Evolutionary conservation across 169 alveolate genomes (phyloP).

Genomic region (Amoebophrya sp.): DNA sequence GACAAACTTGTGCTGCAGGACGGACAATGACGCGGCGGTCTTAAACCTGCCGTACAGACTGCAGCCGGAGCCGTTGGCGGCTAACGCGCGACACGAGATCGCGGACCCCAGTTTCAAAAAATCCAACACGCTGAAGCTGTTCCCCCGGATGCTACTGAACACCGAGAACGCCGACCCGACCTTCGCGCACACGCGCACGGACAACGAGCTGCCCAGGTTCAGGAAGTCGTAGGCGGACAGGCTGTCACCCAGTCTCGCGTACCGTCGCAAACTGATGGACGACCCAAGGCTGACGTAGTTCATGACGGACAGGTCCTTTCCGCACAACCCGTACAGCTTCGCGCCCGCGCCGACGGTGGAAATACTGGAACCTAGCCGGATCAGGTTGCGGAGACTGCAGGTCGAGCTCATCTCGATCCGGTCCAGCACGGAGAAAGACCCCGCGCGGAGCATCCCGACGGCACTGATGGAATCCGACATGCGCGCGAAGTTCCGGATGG

Average conservation of each 20-base stretch:
- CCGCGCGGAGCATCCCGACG: background rate
- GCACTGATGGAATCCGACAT: background rate
- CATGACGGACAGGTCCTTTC: background rate
- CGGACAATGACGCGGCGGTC: background rate
- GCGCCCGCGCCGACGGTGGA: background rate
- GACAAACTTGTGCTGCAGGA: background rate
- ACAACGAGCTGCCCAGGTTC: background rate
- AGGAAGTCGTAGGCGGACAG: background rate
- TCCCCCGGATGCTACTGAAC: background rate
- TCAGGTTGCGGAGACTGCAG: background rate
- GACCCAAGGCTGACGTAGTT: slow-evolving; percentile 12
- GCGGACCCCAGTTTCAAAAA: slow-evolving; percentile 3
- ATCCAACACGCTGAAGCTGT: background rate
- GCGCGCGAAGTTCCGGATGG: background rate
- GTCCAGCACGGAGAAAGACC: background rate
- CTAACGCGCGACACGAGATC: background rate
- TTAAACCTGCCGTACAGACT: background rate
- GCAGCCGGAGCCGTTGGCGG: background rate
- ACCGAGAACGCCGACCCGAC: background rate
- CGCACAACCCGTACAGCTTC: slow-evolving; percentile 11
- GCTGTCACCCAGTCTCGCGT: background rate
- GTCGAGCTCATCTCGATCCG: background rate
- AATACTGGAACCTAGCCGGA: background rate
- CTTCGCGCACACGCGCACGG: background rate
- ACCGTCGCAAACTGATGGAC: background rate